A percentile compares a stretch with the other conserved stretches of the same genome.
Evolutionary conservation across 2,329 filamentous ascomycete genomes (phyloP).

Genomic region (Stemphylium beticola): DNA sequence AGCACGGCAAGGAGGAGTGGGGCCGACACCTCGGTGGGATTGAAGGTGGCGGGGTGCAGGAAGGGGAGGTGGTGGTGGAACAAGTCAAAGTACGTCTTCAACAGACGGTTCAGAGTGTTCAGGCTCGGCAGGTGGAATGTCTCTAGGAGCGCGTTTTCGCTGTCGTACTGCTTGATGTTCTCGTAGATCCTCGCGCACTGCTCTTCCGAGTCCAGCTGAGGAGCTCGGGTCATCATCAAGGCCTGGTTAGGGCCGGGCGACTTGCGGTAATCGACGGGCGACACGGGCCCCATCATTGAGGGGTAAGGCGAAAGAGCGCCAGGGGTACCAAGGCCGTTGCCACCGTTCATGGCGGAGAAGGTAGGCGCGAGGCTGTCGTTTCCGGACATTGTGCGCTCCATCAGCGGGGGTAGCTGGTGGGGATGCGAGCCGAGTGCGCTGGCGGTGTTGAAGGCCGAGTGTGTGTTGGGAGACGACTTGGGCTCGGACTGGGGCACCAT

Average conservation of each 20-base stretch:
- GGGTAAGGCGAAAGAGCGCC: slow-evolving; percentile 76
- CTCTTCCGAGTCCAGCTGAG: slow-evolving; percentile 82
- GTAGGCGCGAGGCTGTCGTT: slow-evolving; percentile 68
- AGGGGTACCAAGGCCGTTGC: slow-evolving; percentile 72
- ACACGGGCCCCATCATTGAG: slow-evolving; percentile 70
- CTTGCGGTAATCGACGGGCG: slow-evolving; percentile 71
- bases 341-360: slow-evolving; percentile 73
- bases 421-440: slow-evolving; percentile 64
- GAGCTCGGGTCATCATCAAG: slow-evolving; percentile 70
- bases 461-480: slow-evolving; percentile 74
- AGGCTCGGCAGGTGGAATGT: slow-evolving; percentile 87
- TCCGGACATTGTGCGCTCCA: slow-evolving; percentile 66
- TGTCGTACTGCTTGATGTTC: slow-evolving; percentile 81
- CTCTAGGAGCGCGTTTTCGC: slow-evolving; percentile 80
- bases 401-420: slow-evolving; percentile 71
- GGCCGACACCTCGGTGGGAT: slow-evolving; percentile 78
- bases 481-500: slow-evolving; percentile 79
- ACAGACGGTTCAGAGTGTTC: slow-evolving; percentile 83
- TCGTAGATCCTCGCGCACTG: slow-evolving; percentile 85
- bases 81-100: slow-evolving; percentile 94
- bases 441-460: slow-evolving; percentile 64
- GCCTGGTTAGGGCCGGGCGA: slow-evolving; percentile 72
- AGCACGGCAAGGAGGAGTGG: slow-evolving; percentile 86
- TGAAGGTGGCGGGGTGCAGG: slow-evolving; percentile 89
- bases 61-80: slow-evolving; percentile 98